Evolutionary conservation across 1,284 basidiomycete genomes (phyloP).

Genomic region (Phlebopus sp.): DNA sequence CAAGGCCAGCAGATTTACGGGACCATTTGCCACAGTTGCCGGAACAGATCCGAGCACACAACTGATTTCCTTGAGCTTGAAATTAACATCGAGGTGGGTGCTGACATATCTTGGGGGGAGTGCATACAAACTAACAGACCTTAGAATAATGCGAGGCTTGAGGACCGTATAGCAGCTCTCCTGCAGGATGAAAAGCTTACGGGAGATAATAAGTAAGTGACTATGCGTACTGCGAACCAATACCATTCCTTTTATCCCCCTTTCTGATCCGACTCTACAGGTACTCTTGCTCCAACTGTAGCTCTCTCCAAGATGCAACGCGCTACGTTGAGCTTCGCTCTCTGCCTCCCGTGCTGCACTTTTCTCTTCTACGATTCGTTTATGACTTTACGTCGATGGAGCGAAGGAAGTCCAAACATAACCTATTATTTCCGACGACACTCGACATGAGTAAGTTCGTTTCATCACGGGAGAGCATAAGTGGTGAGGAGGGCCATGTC

Average conservation of each 20-base stretch:
- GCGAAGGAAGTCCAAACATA: conserved; percentile 81
- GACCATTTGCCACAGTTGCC: conserved; percentile 72
- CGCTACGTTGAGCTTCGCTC: conserved; percentile 66
- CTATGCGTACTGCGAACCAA: not conserved
- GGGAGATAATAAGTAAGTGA: conserved; percentile 74
- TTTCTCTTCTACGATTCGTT: conserved; percentile 86
- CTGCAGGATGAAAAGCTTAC: conserved; percentile 69
- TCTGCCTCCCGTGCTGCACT: conserved; percentile 83
- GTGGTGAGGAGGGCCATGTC: conserved; percentile 29
- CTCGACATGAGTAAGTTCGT: conserved; percentile 72
- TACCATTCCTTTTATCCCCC: not conserved
- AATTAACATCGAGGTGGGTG: conserved; percentile 64
- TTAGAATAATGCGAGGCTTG: conserved; percentile 69
- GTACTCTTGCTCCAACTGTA: conserved; percentile 76
- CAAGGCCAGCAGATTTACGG: conserved; percentile 80
- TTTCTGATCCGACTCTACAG: conserved; percentile 35
- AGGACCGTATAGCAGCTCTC: conserved; percentile 62
- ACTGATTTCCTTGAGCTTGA: conserved; percentile 83
- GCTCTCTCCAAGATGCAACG: conserved; percentile 69
- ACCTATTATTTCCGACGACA: conserved; percentile 67
- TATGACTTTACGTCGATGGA: conserved; percentile 76
- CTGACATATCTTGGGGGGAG: no score
- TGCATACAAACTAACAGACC: conserved; percentile 1
- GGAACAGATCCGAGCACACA: conserved; percentile 60
- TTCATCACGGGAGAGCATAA: conserved; percentile 32